A percentile compares a stretch with the other conserved stretches of the same genome.
These are phyloP conservation scores for Achaetomiella virescens DNA, from an alignment of 495 filamentous ascomycete genomes.

Conservation along the genomic window DNA sequence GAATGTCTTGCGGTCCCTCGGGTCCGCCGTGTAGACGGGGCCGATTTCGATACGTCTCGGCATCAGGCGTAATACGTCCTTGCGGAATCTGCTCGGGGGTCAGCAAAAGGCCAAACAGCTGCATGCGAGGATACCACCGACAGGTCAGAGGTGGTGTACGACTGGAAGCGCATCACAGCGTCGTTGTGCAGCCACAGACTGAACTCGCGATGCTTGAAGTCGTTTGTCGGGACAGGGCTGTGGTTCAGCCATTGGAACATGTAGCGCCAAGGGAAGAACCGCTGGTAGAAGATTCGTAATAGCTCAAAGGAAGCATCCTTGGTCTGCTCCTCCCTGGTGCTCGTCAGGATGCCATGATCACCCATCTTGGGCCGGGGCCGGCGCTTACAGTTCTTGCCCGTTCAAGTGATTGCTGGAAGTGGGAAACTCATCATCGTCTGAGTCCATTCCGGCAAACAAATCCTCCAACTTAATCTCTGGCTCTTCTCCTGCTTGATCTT, in stretches of 20 bases:
- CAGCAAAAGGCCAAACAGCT: not conserved
- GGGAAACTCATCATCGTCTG: conserved; percentile 73
- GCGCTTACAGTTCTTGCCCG: conserved; percentile 29
- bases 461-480: conserved; percentile 67
- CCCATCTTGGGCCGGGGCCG: too few relatives aligned
- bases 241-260: conserved; percentile 99
- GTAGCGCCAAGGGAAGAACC: conserved; percentile 89
- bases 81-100: conserved; percentile 59
- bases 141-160: conserved; percentile 80
- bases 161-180: conserved; percentile 86
- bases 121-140: conserved; percentile 35
- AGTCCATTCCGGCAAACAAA: conserved; percentile 70
- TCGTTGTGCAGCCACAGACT: conserved; percentile 87
- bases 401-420: conserved; percentile 35
- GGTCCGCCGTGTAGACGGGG: conserved; percentile 88
- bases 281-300: conserved; percentile 89
- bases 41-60: conserved; percentile 97
- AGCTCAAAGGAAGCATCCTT: conserved; percentile 65
- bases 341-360: conserved; percentile 16
- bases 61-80: conserved; percentile 78
- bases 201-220: conserved; percentile 92
- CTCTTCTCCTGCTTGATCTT: conserved; percentile 23
- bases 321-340: conserved; percentile 15
- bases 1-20: conserved; percentile 83
- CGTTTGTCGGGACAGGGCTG: conserved; percentile 71